Percentiles rank a stretch among this genome's conserved stretches.
phyloP scores from a whole-genome alignment of 257 asterid species.

The Solanum corneliomulleri region DNA sequence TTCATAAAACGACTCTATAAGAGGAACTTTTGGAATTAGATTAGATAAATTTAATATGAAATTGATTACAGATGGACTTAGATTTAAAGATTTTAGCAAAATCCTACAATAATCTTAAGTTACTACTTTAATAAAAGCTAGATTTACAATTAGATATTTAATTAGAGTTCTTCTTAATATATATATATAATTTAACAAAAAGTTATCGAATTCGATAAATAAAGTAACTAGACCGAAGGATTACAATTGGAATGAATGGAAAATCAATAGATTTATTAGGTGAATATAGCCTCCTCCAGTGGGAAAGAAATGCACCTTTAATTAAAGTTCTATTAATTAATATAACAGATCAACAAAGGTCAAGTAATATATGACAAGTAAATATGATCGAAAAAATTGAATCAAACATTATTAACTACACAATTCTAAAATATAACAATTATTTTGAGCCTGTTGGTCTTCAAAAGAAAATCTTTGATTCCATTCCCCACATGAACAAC shows the following conservation, averaged over 20 bases:
- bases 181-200: neutral
- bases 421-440: neutral
- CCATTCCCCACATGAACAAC: neutral
- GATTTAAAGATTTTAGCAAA: neutral
- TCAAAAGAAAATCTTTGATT: neutral
- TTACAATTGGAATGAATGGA: no score
- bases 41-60: neutral
- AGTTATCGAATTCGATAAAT: neutral
- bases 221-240: neutral
- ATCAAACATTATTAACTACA: neutral
- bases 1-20: neutral
- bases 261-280: neutral
- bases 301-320: neutral
- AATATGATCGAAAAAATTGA: neutral
- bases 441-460: neutral
- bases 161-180: neutral
- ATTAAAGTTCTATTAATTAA: neutral
- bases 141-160: neutral
- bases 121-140: neutral
- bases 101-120: neutral
- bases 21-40: neutral
- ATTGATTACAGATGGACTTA: neutral
- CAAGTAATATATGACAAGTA: neutral
- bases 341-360: neutral
- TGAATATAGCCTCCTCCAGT: no score